These are phyloP conservation scores for Oldenlandia corymbosa DNA, from an alignment of 257 asterid genomes.

Conservation along the genomic window DNA sequence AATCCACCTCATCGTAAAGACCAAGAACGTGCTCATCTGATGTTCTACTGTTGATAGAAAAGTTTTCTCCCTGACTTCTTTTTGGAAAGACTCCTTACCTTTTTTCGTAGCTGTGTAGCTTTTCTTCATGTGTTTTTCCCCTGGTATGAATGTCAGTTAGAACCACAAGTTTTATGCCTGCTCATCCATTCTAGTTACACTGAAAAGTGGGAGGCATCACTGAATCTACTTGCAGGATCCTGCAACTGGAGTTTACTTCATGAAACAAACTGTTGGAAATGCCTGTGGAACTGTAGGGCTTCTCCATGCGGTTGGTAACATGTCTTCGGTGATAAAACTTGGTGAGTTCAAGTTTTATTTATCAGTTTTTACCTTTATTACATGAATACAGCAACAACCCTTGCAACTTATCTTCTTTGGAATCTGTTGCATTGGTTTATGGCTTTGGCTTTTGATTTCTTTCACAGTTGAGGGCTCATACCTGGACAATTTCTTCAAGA, in stretches of 20 bases:
- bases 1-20: neutral
- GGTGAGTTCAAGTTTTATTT: conserved; percentile 31
- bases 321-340: conserved; percentile 82
- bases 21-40: neutral
- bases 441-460: conserved; percentile 10
- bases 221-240: conserved; percentile 49
- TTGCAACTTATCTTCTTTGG: neutral
- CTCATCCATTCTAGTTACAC: neutral
- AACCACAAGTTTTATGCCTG: neutral
- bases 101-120: neutral
- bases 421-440: neutral
- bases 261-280: conserved; percentile 98
- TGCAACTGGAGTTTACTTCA: conserved; percentile 59
- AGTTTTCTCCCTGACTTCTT: neutral
- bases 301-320: conserved; percentile 91
- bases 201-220: conserved; percentile 4
- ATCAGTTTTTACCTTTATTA: neutral
- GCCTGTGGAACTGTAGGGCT: conserved; percentile 97
- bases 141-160: neutral
- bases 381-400: neutral
- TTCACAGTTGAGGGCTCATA: conserved; percentile 73
- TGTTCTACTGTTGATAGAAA: neutral
- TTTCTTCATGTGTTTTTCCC: neutral
- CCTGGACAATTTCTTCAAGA: conserved; percentile 74
- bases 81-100: neutral